phyloP scores from a whole-genome alignment of 176 grass and related monocot genomes.

The Carex scoparia region DNA sequence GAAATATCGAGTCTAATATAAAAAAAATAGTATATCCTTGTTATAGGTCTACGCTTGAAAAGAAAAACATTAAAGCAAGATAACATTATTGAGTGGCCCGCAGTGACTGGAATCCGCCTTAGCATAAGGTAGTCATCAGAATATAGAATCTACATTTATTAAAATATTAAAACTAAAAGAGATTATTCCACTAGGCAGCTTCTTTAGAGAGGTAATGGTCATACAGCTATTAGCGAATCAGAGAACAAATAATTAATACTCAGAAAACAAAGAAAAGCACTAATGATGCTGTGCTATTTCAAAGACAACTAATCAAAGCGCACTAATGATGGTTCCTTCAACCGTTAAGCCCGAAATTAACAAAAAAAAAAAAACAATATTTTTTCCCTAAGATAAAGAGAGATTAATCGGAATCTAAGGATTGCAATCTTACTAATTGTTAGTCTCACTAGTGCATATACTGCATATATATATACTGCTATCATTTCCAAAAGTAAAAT shows the following conservation, averaged over 20 bases:
- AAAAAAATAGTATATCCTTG: neutral
- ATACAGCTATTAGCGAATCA: neutral
- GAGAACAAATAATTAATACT: neutral
- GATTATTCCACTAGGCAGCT: neutral
- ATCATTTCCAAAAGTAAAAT: neutral
- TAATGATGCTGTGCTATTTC: neutral
- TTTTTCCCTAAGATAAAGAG: neutral
- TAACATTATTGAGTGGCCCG: slow-evolving; percentile 1
- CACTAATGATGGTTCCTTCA: neutral
- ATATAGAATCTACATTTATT: neutral
- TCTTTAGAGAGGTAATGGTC: neutral
- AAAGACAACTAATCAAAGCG: neutral
- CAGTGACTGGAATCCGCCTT: neutral
- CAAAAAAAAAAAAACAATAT: neutral
- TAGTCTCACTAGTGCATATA: neutral
- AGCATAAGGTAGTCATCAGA: neutral
- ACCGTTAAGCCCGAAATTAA: neutral
- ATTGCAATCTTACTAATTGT: neutral
- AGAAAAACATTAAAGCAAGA: neutral
- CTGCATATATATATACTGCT: neutral
- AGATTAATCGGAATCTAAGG: neutral
- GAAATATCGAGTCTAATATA: too few species aligned
- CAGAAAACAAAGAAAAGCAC: neutral
- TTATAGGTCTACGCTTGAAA: neutral
- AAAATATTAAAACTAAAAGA: neutral